Percentiles rank a stretch among this genome's conserved stretches.
Conservation (phyloP, 2,329 filamentous ascomycete genomes). For the Aspergillus hortae region DNA sequence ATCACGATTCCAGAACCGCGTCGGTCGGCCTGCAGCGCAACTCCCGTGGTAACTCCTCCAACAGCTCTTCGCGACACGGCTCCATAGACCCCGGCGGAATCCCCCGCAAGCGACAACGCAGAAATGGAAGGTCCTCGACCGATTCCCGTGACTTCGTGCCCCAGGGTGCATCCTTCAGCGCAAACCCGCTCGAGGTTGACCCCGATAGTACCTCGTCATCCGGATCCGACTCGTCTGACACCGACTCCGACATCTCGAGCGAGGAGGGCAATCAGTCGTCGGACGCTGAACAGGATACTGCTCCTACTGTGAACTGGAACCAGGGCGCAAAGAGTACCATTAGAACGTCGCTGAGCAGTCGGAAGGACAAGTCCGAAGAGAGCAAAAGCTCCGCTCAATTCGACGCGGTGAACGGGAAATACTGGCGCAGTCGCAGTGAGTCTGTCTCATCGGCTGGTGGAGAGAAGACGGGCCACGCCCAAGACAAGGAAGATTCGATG, state of each 20-base stretch:
- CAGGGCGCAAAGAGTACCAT: slow-evolving; percentile 39
- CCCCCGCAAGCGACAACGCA: slow-evolving; percentile 26
- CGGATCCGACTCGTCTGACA: slow-evolving; percentile 20
- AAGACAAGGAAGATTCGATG: slow-evolving; percentile 9
- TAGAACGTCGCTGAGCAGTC: slow-evolving; percentile 39
- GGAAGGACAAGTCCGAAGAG: slow-evolving; percentile 15
- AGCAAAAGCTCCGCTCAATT: slow-evolving; percentile 22
- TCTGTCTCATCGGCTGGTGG: slow-evolving; percentile 23
- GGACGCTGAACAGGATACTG: slow-evolving; percentile 16
- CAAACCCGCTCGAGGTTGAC: slow-evolving; percentile 30
- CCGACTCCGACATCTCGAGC: slow-evolving; percentile 14
- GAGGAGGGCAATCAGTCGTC: slow-evolving; percentile 13
- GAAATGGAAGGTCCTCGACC: slow-evolving; percentile 19
- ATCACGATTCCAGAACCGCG: slow-evolving; percentile 47
- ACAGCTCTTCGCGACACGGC: slow-evolving; percentile 21
- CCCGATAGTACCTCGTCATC: slow-evolving; percentile 30
- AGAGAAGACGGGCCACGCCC: slow-evolving; percentile 9
- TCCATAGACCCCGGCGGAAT: slow-evolving; percentile 20
- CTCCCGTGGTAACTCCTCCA: slow-evolving; percentile 18
- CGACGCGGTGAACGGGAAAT: slow-evolving; percentile 34
- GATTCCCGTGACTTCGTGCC: slow-evolving; percentile 37
- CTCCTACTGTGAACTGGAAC: slow-evolving; percentile 43
- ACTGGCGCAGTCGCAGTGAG: slow-evolving; percentile 36
- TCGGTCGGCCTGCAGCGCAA: slow-evolving; percentile 39
- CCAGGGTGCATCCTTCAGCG: slow-evolving; percentile 33